Conservation (phyloP, 2,329 filamentous ascomycete species). For the Sphaceloma murrayae region DNA sequence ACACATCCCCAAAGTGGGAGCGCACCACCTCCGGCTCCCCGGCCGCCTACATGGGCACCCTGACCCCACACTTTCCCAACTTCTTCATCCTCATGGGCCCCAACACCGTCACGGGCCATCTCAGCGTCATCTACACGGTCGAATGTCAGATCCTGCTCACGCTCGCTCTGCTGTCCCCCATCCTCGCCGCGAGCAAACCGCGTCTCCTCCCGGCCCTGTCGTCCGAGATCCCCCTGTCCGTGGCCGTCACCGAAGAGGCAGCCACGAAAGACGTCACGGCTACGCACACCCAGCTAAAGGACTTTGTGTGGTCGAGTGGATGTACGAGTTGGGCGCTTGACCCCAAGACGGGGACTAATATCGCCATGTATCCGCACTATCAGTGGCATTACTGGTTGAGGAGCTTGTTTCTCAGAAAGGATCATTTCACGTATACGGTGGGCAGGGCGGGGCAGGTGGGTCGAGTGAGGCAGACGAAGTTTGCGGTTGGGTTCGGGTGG, state of each 20-base stretch:
- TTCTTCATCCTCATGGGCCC: conserved; percentile 42
- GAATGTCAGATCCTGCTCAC: conserved; percentile 55
- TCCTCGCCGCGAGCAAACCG: conserved; percentile 29
- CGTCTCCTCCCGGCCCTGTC: background rate
- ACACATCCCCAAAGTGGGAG: conserved; percentile 5
- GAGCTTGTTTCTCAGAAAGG: conserved; percentile 33
- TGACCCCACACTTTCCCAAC: conserved; percentile 44
- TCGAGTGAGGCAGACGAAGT: background rate
- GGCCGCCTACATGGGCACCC: conserved; percentile 48
- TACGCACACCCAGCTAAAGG: conserved; percentile 35
- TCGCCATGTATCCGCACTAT: conserved; percentile 45
- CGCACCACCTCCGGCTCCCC: conserved; percentile 6
- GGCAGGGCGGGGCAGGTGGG: background rate
- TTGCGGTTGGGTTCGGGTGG: conserved; percentile 13
- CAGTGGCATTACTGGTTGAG: conserved; percentile 42
- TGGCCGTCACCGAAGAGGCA: conserved; percentile 32
- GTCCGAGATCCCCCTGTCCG: conserved; percentile 19
- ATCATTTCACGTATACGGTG: conserved; percentile 7
- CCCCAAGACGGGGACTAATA: conserved; percentile 38
- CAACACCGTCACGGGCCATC: conserved; percentile 54
- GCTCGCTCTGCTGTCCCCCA: conserved; percentile 48
- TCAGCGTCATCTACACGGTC: conserved; percentile 48
- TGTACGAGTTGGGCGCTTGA: conserved; percentile 47
- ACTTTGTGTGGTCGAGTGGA: conserved; percentile 41
- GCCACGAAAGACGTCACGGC: conserved; percentile 30